phyloP scores from a whole-genome alignment of 768 basidiomycete species.

The Mycena polygramma region DNA sequence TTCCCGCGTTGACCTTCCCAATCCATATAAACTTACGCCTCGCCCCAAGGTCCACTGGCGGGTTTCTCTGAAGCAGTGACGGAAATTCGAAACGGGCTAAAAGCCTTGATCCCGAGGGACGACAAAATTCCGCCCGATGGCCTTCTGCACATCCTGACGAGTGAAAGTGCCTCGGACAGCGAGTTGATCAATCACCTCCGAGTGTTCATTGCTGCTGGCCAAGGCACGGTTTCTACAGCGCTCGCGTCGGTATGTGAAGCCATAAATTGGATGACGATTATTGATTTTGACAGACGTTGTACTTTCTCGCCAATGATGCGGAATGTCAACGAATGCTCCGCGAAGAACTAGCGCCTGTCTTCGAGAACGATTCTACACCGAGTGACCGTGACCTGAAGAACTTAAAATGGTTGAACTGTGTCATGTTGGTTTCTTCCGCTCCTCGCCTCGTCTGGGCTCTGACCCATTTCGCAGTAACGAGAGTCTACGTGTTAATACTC shows the following conservation, averaged over 20 bases:
- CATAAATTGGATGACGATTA: slow-evolving; percentile 51
- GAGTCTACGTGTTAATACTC: slow-evolving; percentile 54
- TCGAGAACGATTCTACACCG: slow-evolving; percentile 47
- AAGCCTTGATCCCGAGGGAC: too few relatives aligned
- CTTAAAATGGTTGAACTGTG: slow-evolving; percentile 55
- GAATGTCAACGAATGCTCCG: slow-evolving; percentile 65
- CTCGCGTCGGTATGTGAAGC: slow-evolving; percentile 41
- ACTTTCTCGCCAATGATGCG: slow-evolving; percentile 66
- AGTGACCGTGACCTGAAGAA: slow-evolving; percentile 57
- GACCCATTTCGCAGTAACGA: slow-evolving; percentile 48
- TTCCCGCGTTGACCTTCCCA: too few relatives aligned
- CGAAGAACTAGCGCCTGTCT: slow-evolving; percentile 60
- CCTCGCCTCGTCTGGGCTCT: slow-evolving; percentile 53
- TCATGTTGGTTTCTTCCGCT: slow-evolving; percentile 46
- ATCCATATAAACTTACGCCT: too few relatives aligned
- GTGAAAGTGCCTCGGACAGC: too few relatives aligned
- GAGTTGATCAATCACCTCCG: too few relatives aligned
- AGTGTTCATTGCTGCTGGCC: too few relatives aligned
- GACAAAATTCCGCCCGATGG: too few relatives aligned
- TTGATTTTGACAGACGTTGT: slow-evolving; percentile 65
- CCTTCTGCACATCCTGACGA: too few relatives aligned
- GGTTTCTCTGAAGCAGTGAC: too few relatives aligned
- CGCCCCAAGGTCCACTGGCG: too few relatives aligned
- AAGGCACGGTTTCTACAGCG: too few relatives aligned
- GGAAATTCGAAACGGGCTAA: too few relatives aligned